These are phyloP conservation scores for Phytophthora colocasiae DNA, from an alignment of 352 stramenopile genomes.

Conservation along the genomic window DNA sequence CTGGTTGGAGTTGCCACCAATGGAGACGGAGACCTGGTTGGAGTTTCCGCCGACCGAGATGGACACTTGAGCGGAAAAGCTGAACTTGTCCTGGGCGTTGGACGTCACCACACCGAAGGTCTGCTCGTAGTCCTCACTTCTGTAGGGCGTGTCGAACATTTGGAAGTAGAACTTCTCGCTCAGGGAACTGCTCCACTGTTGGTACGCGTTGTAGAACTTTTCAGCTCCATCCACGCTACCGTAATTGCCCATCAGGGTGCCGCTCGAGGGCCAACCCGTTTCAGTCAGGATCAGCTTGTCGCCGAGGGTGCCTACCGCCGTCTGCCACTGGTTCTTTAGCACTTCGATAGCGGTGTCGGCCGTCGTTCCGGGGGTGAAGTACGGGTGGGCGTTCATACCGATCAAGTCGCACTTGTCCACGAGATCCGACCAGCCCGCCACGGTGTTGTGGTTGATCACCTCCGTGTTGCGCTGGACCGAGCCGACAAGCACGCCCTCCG, in stretches of 20 bases:
- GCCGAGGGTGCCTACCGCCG: conserved; percentile 31
- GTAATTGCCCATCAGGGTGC: conserved; percentile 34
- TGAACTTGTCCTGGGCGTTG: conserved; percentile 52
- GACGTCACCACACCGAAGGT: conserved; percentile 50
- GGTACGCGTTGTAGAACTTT: conserved; percentile 58
- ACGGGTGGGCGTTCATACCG: conserved; percentile 60
- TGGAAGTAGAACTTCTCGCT: conserved; percentile 71
- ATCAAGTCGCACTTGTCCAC: conserved; percentile 41
- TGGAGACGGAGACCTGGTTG: conserved; percentile 28
- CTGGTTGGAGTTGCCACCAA: conserved; percentile 12
- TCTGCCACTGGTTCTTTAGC: conserved; percentile 45
- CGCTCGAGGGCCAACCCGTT: conserved; percentile 50
- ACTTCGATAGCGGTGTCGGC: conserved; percentile 37
- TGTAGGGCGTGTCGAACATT: conserved; percentile 66
- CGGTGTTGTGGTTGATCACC: conserved; percentile 31
- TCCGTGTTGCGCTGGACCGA: conserved; percentile 67
- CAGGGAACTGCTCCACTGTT: conserved; percentile 57
- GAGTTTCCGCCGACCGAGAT: conserved; percentile 18
- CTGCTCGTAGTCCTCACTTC: conserved; percentile 44
- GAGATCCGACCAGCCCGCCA: conserved; percentile 38
- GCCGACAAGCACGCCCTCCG: conserved; percentile 48
- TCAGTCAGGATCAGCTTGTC: conserved; percentile 53
- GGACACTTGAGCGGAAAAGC: conserved; percentile 37
- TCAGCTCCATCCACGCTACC: conserved; percentile 33
- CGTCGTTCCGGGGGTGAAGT: conserved; percentile 37